Base-by-base conservation (phyloP, 2,329 filamentous ascomycete genomes). In the Alternaria postmessia region DNA sequence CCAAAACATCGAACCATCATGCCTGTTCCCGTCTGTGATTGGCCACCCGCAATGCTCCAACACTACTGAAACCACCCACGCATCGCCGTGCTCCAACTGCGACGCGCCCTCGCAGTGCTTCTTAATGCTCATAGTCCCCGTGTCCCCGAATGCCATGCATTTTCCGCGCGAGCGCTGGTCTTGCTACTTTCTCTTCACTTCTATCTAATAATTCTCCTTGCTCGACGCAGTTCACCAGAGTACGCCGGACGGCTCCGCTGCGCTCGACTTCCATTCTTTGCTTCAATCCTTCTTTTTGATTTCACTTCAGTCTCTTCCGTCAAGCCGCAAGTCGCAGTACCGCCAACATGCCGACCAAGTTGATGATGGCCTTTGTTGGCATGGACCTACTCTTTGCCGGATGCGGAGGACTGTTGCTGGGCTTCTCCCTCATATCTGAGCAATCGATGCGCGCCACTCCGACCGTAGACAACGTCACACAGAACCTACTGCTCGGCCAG, bases 371-470 rank as follows among this genome's bases (percentile, higher is more conserved):
- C 60, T 88, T 84, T 73, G 70, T 86, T 58, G 75, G 74, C 43
- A 75, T 82, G 61, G 83, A 87, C 72, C 64, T 85, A 47, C 72
- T 86, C 66, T 87, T 87, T 71, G 78, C 85, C 36, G 75, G 74
- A 55, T 81, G 82, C 18, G 85, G 85, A 64, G 82, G 78, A 57
- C 73, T 87, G 26, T 74, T 88, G 60, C 73, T 87, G 42, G 80
- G 82, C 62, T 85, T 85, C 68, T 81, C 84, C n/a, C 75, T 87
- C 57, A 75, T 82, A 12, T 84, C 82, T 44, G 78, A 83, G 72
- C 73, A 78, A 44, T 77, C 78, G 44, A 73, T 82, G 69, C 72
- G 75, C 30, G 71, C 78, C 18, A 72, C 70, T 22, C 80, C 80
- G n/a, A 85, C 81, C 11, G 67, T 82, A 34, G 71, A 80, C 42